phyloP scores from a whole-genome alignment of 1,139 yeast genomes.

The Saccharomyces hybrid region DNA sequence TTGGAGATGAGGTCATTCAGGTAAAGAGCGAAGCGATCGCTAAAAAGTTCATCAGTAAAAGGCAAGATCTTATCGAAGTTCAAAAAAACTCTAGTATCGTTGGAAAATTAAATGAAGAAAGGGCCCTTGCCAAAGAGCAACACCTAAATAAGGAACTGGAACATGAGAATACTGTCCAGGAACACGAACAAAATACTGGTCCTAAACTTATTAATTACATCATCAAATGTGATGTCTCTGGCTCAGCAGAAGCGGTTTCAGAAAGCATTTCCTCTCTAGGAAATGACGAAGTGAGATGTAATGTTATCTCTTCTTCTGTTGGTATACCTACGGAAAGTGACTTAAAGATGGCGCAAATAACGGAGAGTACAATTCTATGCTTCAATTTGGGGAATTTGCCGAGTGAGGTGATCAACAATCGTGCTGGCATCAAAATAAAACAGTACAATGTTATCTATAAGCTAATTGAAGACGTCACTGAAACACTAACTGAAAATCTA shows the following conservation, averaged over 20 bases:
- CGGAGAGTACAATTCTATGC: conserved; percentile 66
- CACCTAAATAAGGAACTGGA: conserved; percentile 34
- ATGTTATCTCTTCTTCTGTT: conserved; percentile 65
- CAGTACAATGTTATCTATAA: conserved; percentile 80
- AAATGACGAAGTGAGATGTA: conserved; percentile 70
- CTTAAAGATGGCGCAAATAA: conserved; percentile 68
- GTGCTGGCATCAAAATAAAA: conserved; percentile 54
- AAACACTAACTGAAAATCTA: conserved; percentile 51
- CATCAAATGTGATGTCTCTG: conserved; percentile 83
- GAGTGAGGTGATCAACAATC: conserved; percentile 54
- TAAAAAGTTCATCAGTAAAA: conserved; percentile 62
- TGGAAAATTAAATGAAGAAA: conserved; percentile 57
- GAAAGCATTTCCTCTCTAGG: conserved; percentile 80
- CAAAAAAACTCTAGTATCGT: conserved; percentile 60
- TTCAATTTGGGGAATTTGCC: conserved; percentile 66
- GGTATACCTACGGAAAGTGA: conserved; percentile 85
- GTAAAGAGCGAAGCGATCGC: conserved; percentile 70
- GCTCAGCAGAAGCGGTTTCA: conserved; percentile 55
- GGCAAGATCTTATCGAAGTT: conserved; percentile 50
- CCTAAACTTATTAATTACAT: conserved; percentile 51
- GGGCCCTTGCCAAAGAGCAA: conserved; percentile 29
- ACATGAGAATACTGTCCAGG: conserved; percentile 27
- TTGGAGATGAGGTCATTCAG: conserved; percentile 80
- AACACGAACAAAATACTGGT: conserved; percentile 12
- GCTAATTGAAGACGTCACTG: conserved; percentile 76